Base-by-base conservation (phyloP, 1,284 basidiomycete genomes). In the Tremellales sp. region DNA sequence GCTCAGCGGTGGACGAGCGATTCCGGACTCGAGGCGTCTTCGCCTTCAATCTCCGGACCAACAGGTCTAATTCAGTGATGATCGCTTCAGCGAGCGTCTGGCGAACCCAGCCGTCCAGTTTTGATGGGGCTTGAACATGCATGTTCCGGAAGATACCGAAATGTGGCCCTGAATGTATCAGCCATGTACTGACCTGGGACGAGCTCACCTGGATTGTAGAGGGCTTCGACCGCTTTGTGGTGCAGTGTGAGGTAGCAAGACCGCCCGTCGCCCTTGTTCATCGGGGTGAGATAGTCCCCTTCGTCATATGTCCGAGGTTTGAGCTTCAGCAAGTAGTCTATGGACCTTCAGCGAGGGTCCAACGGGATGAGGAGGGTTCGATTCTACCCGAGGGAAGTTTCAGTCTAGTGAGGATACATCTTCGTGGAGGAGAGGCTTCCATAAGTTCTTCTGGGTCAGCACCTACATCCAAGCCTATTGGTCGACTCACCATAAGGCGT, bases 361-460 rank as follows among this genome's bases (percentile, higher is more conserved):
- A 15, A 31, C 15, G 29, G 29, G 15, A 31, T 12, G n/a, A 13
- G 17, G 12, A 21, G 7, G 17, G 11, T 5, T 17, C 13, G 19
- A 15, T 43, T 46, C 45, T 35, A 51, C 53, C 26, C 19, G 46
- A 42, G 3, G 49, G 53, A 11, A 48, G 35, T 10, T 31, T 36
- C 25, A 51, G 37, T 17, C 53, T 24, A 12, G 53, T 51, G 2
- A 49, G 46, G 21, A 51, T 46, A 43, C 53, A 55, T 37, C 39
- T 45, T 22, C 53, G 25, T 4, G n/a, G 23, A 12, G 42, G 23
- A n/a, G 22, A 27, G 3, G 17, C n/a, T 29, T 7, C 5, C 24
- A 43, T 24, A n/a, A n/a, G n/a, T n/a, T n/a, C n/a, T n/a, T n/a
- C n/a, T n/a, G n/a, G n/a, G n/a, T n/a, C n/a, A n/a, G n/a, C n/a